Percentiles rank a stretch among this genome's conserved stretches.
phyloP scores from a whole-genome alignment of 179 eudicot species.

The Silene noctiflora region DNA sequence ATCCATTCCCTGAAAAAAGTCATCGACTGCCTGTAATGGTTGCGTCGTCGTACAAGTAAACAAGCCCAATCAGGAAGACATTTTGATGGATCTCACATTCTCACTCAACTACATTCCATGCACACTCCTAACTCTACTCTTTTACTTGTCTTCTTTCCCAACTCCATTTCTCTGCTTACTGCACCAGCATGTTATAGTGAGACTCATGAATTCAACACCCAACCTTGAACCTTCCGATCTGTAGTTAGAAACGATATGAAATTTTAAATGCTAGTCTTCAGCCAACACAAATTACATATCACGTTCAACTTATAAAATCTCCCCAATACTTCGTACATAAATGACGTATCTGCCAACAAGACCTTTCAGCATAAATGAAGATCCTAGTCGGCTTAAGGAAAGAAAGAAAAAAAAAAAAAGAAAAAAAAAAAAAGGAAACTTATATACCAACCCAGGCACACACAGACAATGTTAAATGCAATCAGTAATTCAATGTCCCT shows the following conservation, averaged over 20 bases:
- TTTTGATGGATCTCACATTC: neutral
- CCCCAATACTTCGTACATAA: neutral
- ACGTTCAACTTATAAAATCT: neutral
- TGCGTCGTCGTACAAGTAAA: neutral
- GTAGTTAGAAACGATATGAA: neutral
- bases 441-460: neutral
- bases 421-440: neutral
- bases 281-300: neutral
- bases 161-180: constrained; percentile 7
- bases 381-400: too few species aligned
- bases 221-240: neutral
- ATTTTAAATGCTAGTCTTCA: neutral
- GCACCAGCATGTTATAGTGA: neutral
- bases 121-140: neutral
- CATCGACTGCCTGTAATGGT: neutral
- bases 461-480: constrained; percentile 6
- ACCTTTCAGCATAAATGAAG: too few species aligned
- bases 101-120: neutral
- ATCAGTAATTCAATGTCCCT: neutral
- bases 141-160: neutral
- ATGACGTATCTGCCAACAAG: neutral
- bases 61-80: neutral
- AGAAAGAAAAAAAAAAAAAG: too few species aligned
- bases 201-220: neutral
- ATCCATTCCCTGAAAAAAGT: neutral